Evolutionary conservation across 2,329 filamentous ascomycete genomes (phyloP).

Genomic region (Ambrosiella beaveri): DNA sequence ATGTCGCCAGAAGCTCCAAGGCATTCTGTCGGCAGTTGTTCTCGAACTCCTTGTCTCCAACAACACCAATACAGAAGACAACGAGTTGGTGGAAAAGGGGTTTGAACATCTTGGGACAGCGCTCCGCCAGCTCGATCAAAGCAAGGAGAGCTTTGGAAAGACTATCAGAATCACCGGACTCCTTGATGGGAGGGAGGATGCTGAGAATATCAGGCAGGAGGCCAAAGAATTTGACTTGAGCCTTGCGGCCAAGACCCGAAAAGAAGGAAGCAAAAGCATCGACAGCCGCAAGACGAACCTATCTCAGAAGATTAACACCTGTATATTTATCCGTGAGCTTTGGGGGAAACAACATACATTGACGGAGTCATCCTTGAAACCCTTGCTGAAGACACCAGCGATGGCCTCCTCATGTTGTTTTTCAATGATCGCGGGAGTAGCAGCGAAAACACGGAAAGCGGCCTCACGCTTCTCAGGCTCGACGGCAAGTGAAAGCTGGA

Average conservation of each 20-base stretch:
- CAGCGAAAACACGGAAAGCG: conserved; percentile 87
- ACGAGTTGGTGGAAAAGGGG: conserved; percentile 83
- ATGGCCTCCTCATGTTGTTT: conserved; percentile 90
- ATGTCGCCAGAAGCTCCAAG: conserved; percentile 92
- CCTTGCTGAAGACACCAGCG: conserved; percentile 69
- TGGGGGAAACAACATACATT: conserved; percentile 34
- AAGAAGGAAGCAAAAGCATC: conserved; percentile 96
- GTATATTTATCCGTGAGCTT: background rate
- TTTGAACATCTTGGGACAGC: conserved; percentile 96
- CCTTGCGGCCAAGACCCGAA: conserved; percentile 73
- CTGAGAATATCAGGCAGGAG: conserved; percentile 86
- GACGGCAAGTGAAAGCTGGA: conserved; percentile 74
- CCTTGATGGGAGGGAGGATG: conserved; percentile 85
- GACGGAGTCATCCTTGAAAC: conserved; percentile 78
- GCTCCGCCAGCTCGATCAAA: conserved; percentile 84
- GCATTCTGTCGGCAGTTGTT: conserved; percentile 88
- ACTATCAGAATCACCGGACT: conserved; percentile 75
- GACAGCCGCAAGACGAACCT: conserved; percentile 87
- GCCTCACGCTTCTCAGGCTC: conserved; percentile 76
- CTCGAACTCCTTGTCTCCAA: conserved; percentile 87
- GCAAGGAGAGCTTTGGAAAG: conserved; percentile 79
- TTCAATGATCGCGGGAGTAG: conserved; percentile 88
- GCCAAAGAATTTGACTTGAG: conserved; percentile 70
- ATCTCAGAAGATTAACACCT: background rate
- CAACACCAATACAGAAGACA: conserved; percentile 79